Percentiles rank a stretch among this genome's conserved stretches.
These are phyloP conservation scores for Cardiospermum halicacabum DNA, from an alignment of 345 rosid genomes.

Conservation along the genomic window DNA sequence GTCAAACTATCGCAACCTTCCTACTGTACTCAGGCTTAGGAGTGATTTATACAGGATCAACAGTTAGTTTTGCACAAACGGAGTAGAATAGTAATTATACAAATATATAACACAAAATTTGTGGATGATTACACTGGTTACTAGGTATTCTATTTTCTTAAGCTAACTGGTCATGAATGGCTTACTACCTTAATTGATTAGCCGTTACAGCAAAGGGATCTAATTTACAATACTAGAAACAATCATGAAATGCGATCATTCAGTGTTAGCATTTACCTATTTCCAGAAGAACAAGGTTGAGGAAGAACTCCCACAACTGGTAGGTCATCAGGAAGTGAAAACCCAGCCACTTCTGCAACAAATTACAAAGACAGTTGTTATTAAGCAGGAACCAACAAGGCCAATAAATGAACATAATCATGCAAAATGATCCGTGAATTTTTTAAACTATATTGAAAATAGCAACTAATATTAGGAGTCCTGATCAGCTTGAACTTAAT, in stretches of 20 bases:
- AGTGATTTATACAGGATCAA: background rate
- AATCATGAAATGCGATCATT: slow-evolving; percentile 1
- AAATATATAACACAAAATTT: background rate
- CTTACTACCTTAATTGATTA: background rate
- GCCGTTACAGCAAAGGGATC: background rate
- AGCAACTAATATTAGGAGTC: background rate
- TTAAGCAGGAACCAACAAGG: background rate
- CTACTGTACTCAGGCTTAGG: too few species aligned
- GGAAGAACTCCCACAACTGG: slow-evolving; percentile 63
- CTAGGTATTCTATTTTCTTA: background rate
- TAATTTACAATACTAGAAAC: background rate
- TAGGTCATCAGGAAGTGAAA: slow-evolving; percentile 36
- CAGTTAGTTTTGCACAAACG: background rate
- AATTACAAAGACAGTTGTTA: slow-evolving; percentile 18
- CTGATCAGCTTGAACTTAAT: background rate
- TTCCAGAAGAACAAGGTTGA: slow-evolving; percentile 48
- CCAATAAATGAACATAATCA: background rate
- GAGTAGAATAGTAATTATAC: background rate
- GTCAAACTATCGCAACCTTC: too few species aligned
- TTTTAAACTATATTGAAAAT: slow-evolving; percentile 1
- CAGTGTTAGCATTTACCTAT: slow-evolving; percentile 41
- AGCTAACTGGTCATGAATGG: background rate
- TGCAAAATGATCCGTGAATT: background rate
- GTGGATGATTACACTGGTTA: background rate
- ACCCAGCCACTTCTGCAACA: slow-evolving; percentile 43